Conservation (phyloP, 306 rosid genomes). For the Cucurbita moschata region DNA sequence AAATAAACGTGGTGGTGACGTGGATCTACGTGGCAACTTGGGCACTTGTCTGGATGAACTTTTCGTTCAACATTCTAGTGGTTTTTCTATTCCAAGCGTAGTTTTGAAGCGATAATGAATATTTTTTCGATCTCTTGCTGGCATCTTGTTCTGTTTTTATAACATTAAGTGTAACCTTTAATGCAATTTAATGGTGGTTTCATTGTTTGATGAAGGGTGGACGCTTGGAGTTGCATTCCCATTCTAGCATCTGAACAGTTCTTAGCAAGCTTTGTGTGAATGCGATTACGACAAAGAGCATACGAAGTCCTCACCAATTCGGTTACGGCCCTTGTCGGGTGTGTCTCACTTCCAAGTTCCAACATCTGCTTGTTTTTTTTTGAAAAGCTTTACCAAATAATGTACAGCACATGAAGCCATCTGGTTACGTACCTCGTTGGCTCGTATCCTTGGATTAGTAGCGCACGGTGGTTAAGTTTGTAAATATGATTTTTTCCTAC, state of each 20-base stretch:
- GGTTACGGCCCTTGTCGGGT: not conserved
- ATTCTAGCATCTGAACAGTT: not conserved
- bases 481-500: not conserved
- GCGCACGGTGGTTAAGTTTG: not conserved
- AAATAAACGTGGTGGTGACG: too few relatives aligned
- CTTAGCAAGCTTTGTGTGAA: not conserved
- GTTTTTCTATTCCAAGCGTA: too few relatives aligned
- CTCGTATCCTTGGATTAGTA: not conserved
- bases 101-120: too few relatives aligned
- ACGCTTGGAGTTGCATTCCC: not conserved
- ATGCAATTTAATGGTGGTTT: not conserved
- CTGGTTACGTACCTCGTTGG: not conserved
- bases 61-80: too few relatives aligned
- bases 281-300: not conserved
- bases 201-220: not conserved
- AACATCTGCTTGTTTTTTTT: not conserved
- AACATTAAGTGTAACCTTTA: not conserved
- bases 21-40: too few relatives aligned
- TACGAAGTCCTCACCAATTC: not conserved
- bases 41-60: too few relatives aligned
- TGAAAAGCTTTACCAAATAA: not conserved
- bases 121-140: not conserved
- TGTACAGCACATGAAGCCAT: not conserved
- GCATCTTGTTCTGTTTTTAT: not conserved
- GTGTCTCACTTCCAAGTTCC: not conserved